Conservation (phyloP, 1,284 basidiomycete species). For the Omphalotus olearius region DNA sequence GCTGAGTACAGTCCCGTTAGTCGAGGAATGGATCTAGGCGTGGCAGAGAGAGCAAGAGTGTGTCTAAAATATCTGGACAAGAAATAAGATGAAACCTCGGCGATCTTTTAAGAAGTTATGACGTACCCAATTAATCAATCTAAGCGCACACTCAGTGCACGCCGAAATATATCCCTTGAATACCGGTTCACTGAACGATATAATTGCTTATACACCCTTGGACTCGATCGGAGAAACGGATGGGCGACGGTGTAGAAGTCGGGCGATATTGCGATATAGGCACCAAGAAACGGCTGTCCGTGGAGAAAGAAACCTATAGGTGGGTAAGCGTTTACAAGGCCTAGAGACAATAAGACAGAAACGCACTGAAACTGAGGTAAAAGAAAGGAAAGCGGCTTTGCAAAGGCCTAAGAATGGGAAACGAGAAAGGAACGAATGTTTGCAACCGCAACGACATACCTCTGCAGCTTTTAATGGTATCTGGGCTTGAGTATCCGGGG, state of each 20-base stretch:
- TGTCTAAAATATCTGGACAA: not conserved
- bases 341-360: not conserved
- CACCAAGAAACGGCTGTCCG: not conserved
- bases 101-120: constrained; percentile 25
- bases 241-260: not conserved
- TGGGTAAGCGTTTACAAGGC: not conserved
- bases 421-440: not conserved
- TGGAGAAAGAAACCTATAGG: not conserved
- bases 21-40: not conserved
- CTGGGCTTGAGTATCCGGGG: not conserved
- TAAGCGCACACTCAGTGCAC: constrained; percentile 6
- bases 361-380: too few relatives aligned
- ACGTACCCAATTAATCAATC: constrained; percentile 6
- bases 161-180: constrained; percentile 1
- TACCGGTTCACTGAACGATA: not conserved
- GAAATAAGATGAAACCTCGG: not conserved
- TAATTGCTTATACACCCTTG: not conserved
- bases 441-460: not conserved
- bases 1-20: not conserved
- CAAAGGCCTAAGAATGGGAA: too few relatives aligned
- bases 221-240: not conserved
- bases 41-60: too few relatives aligned
- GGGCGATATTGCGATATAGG: constrained; percentile 1
- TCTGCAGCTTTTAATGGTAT: not conserved
- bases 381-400: too few relatives aligned